These are phyloP conservation scores for Moesziomyces globuligerus DNA, from an alignment of 1,284 basidiomycete species.

Conservation along the genomic window DNA sequence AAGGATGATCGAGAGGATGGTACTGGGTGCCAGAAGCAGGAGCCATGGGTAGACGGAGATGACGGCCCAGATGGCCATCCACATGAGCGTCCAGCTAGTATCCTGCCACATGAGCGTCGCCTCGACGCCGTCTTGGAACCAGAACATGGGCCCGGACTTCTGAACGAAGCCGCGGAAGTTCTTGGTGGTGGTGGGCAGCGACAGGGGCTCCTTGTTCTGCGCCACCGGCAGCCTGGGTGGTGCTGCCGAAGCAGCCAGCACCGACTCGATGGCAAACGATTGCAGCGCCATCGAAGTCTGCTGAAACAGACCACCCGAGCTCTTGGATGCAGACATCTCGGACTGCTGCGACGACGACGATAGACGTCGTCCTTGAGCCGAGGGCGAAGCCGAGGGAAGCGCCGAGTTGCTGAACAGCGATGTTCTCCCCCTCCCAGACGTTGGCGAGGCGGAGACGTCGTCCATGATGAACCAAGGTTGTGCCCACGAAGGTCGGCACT, in stretches of 20 bases:
- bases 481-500: too few relatives aligned
- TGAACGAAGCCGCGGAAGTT: conserved; percentile 67
- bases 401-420: conserved; percentile 41
- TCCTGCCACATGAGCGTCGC: conserved; percentile 66
- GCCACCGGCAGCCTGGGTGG: conserved; percentile 60
- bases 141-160: conserved; percentile 64
- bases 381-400: conserved; percentile 15
- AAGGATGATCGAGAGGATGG: conserved; percentile 60
- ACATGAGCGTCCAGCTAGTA: conserved; percentile 62
- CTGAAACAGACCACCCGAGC: conserved; percentile 24
- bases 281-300: conserved; percentile 54
- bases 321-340: conserved; percentile 13
- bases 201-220: conserved; percentile 61
- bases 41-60: conserved; percentile 61
- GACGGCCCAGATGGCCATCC: conserved; percentile 66
- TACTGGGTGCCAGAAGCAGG: conserved; percentile 55
- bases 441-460: conserved; percentile 29
- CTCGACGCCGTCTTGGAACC: conserved; percentile 65
- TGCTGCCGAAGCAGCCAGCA: conserved; percentile 53
- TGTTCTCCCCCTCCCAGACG: conserved; percentile 23
- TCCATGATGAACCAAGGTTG: conserved; percentile 16
- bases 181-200: conserved; percentile 60
- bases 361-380: conserved; percentile 9
- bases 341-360: conserved; percentile 34
- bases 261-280: conserved; percentile 53